These are phyloP conservation scores for Centella asiatica DNA, from an alignment of 129 eudicot genomes.

Conservation along the genomic window DNA sequence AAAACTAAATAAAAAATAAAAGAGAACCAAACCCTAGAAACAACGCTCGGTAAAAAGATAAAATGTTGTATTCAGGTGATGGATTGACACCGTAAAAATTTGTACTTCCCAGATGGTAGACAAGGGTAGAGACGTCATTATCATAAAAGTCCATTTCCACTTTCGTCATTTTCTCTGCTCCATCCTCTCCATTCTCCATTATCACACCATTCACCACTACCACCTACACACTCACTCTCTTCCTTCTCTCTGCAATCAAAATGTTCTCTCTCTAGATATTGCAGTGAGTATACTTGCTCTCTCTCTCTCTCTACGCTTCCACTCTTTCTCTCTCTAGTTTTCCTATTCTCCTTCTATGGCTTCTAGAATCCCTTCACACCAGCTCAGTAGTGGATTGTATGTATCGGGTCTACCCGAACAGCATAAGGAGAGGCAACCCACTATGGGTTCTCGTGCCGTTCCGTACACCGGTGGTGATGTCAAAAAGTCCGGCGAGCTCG, in stretches of 20 bases:
- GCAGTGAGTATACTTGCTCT: background rate
- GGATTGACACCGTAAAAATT: no score
- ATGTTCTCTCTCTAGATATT: slow-evolving; percentile 7
- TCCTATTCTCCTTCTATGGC: slow-evolving; percentile 34
- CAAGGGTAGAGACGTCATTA: slow-evolving; percentile 38
- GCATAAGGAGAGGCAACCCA: slow-evolving; percentile 48
- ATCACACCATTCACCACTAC: slow-evolving; percentile 20
- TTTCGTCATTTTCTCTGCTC: slow-evolving; percentile 17
- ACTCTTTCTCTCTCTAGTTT: slow-evolving; percentile 6
- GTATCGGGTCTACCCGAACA: slow-evolving; percentile 95
- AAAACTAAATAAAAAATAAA: no score
- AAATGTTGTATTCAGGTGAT: no score
- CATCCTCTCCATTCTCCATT: slow-evolving; percentile 20
- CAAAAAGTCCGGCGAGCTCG: slow-evolving; percentile 90
- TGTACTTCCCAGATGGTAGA: slow-evolving; percentile 16
- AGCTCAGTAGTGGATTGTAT: slow-evolving; percentile 83
- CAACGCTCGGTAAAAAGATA: no score
- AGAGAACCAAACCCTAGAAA: no score
- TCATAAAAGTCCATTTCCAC: slow-evolving; percentile 17
- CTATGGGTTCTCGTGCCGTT: slow-evolving; percentile 58
- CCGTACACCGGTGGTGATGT: slow-evolving; percentile 98
- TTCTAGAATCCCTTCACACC: slow-evolving; percentile 73
- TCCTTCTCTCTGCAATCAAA: slow-evolving; percentile 13
- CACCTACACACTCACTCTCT: slow-evolving; percentile 29
- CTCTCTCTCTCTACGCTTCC: slow-evolving; percentile 6